Conservation (phyloP, 441 rosid species). For the Mallotus repandus region DNA sequence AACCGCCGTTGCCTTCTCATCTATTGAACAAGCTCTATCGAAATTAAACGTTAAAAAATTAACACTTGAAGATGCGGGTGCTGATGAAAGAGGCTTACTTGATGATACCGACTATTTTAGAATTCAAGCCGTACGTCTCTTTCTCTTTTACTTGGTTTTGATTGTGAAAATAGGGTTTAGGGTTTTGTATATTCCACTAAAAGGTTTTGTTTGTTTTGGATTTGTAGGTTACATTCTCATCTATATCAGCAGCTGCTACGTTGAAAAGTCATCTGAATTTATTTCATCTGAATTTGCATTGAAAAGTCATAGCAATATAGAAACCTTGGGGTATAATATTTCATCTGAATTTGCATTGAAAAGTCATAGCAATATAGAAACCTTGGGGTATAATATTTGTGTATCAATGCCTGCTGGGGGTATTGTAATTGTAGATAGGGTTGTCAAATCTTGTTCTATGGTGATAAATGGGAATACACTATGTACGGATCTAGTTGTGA, state of each 20-base stretch:
- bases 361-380: too few species aligned
- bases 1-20: conserved; percentile 18
- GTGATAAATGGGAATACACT: too few species aligned
- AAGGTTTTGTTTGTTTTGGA: background rate
- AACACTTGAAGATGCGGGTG: conserved; percentile 44
- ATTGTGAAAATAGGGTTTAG: background rate
- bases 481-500: too few species aligned
- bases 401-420: too few species aligned
- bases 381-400: too few species aligned
- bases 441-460: too few species aligned
- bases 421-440: too few species aligned
- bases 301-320: too few species aligned
- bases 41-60: conserved; percentile 45
- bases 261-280: too few species aligned
- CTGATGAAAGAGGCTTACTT: conserved; percentile 46
- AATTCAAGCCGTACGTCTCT: conserved; percentile 58
- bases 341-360: too few species aligned
- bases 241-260: conserved; percentile 63
- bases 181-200: background rate
- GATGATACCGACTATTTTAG: conserved; percentile 82
- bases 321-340: too few species aligned
- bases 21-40: conserved; percentile 26
- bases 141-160: background rate
- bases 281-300: too few species aligned
- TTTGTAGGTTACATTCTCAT: conserved; percentile 55